Percentiles rank a stretch among this genome's conserved stretches.
Conservation (phyloP, 192 early-diverging fungal genomes). For the Jimgerdemannia flammicorona region DNA sequence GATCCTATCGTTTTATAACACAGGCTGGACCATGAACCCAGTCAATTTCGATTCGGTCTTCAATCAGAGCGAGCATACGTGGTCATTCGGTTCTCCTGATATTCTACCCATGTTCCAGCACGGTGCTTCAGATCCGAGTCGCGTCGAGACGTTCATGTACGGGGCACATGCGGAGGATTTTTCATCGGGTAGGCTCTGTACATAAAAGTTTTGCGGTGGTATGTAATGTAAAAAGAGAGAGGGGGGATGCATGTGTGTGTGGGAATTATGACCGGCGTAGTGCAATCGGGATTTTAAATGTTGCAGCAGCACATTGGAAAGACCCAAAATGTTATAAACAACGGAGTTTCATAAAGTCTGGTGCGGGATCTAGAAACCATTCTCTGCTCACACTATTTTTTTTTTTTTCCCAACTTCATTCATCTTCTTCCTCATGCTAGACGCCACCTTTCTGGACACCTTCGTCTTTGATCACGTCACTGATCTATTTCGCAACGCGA, state of each 20-base stretch:
- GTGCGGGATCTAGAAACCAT: not conserved
- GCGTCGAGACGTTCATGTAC: conserved; percentile 92
- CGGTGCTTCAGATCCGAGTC: conserved; percentile 75
- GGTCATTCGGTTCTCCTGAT: conserved; percentile 97
- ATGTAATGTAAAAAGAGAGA: not conserved
- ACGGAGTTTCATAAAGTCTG: no score
- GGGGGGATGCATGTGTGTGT: no score
- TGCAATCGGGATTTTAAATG: no score
- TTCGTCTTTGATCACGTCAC: conserved; percentile 92
- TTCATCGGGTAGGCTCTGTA: conserved; percentile 48
- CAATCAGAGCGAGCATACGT: conserved; percentile 90
- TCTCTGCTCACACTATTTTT: not conserved
- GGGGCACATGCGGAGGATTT: conserved; percentile 85
- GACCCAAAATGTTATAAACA: no score
- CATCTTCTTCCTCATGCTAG: conserved; percentile 28
- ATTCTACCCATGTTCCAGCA: conserved; percentile 96
- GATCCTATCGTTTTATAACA: not conserved
- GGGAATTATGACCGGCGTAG: no score
- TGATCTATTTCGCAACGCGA: conserved; percentile 56
- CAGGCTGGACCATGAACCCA: conserved; percentile 96
- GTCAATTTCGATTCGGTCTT: conserved; percentile 97
- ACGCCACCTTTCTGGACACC: conserved; percentile 80
- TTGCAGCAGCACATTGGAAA: no score
- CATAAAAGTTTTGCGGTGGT: not conserved
- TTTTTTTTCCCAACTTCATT: not conserved